Evolutionary conservation across 2,329 filamentous ascomycete genomes (phyloP).

Genomic region (Ceratocystis ficicola): DNA sequence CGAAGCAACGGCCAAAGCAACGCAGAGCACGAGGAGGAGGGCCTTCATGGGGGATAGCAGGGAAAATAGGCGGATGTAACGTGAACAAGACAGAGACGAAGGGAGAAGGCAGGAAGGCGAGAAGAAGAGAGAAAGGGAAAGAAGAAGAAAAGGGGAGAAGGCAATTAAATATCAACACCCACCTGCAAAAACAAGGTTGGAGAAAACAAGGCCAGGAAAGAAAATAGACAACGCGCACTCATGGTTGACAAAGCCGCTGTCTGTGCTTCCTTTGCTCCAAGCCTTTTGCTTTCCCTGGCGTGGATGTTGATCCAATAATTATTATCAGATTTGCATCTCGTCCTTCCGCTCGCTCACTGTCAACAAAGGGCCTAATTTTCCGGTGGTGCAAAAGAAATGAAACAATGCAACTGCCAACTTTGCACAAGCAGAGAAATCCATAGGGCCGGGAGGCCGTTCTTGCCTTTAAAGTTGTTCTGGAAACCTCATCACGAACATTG

Average conservation of each 20-base stretch:
- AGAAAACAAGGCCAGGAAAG: neutral
- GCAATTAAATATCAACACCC: neutral
- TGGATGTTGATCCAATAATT: neutral
- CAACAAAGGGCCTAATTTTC: neutral
- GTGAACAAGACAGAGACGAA: neutral
- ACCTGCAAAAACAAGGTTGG: neutral
- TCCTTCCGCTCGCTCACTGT: neutral
- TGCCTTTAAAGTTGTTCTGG: too few relatives aligned
- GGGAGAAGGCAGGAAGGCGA: neutral
- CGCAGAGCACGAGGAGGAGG: constrained; percentile 31
- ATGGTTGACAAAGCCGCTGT: constrained; percentile 1
- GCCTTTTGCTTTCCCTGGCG: neutral
- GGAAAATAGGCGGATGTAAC: too few relatives aligned
- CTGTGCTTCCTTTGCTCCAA: neutral
- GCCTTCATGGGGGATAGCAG: constrained; percentile 29
- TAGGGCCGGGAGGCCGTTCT: too few relatives aligned
- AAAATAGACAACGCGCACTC: neutral
- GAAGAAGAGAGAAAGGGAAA: neutral
- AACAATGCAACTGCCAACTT: too few relatives aligned
- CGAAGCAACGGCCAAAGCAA: constrained; percentile 9
- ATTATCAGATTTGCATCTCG: neutral
- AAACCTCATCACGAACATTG: too few relatives aligned
- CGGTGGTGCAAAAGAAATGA: too few relatives aligned
- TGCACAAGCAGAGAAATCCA: too few relatives aligned
- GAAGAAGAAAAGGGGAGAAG: neutral